These are phyloP conservation scores for Colletotrichum simmondsii DNA, from an alignment of 2,329 filamentous ascomycete species.

Conservation along the genomic window DNA sequence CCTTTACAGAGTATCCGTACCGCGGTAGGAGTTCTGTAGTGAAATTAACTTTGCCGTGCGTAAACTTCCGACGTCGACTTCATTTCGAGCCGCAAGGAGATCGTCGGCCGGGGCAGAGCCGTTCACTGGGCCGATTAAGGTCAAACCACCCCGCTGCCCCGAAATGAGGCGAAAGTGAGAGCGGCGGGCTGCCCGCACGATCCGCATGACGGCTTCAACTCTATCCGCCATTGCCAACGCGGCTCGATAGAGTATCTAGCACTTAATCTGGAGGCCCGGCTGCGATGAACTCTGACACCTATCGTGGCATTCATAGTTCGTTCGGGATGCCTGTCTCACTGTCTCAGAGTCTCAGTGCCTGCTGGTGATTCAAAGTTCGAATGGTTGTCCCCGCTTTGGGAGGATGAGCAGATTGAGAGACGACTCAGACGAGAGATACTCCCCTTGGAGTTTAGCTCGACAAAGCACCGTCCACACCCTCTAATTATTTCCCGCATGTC, in stretches of 20 bases:
- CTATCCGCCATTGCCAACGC: not conserved
- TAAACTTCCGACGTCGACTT: slow-evolving; percentile 9
- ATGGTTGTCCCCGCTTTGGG: not conserved
- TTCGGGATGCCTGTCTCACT: not conserved
- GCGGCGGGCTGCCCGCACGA: not conserved
- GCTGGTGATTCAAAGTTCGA: not conserved
- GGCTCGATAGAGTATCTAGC: not conserved
- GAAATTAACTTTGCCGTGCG: not conserved
- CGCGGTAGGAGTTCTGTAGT: not conserved
- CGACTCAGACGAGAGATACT: not conserved
- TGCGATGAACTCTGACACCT: not conserved
- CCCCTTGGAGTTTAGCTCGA: slow-evolving; percentile 2
- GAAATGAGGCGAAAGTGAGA: not conserved
- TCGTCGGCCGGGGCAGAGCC: not conserved
- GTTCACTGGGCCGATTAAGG: not conserved
- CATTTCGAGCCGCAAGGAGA: slow-evolving; percentile 5
- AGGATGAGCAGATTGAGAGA: not conserved
- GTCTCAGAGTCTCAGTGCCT: not conserved
- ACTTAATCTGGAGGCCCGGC: not conserved
- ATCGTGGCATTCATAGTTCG: not conserved
- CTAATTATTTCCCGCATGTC: not conserved
- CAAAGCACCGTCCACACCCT: not conserved
- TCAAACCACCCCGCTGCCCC: not conserved
- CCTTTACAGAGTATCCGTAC: not conserved
- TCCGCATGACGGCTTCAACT: slow-evolving; percentile 27